Evolutionary conservation across 108 stramenopile genomes (phyloP).

Genomic region (Pseudonitzschia pungens): DNA sequence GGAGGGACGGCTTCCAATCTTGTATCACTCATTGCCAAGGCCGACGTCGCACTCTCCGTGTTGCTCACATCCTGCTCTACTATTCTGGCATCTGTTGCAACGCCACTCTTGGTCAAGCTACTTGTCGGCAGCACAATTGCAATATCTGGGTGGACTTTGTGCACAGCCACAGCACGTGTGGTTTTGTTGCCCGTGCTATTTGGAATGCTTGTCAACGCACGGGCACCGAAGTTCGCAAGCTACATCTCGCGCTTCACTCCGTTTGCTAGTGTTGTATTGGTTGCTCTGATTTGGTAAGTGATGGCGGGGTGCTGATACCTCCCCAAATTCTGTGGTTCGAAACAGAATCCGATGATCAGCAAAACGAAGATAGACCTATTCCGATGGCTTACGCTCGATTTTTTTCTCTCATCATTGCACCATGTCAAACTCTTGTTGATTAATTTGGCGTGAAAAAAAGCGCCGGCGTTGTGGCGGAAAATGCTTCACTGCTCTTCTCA

Average conservation of each 20-base stretch:
- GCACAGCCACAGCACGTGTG: conserved; percentile 75
- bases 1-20: conserved; percentile 96
- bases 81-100: conserved; percentile 78
- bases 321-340: too few relatives aligned
- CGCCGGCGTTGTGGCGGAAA: conserved; percentile 90
- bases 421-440: too few relatives aligned
- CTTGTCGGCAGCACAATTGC: conserved; percentile 75
- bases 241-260: conserved; percentile 74
- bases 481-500: conserved; percentile 51
- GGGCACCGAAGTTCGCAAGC: conserved; percentile 55
- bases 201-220: conserved; percentile 84
- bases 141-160: conserved; percentile 69
- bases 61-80: conserved; percentile 90
- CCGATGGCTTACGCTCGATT: not conserved
- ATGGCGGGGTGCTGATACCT: not conserved
- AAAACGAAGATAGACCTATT: not conserved
- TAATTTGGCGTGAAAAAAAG: not conserved
- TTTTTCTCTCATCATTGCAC: not conserved
- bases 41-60: conserved; percentile 92
- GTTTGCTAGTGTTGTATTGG: conserved; percentile 82
- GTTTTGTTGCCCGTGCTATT: conserved; percentile 85
- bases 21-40: conserved; percentile 90
- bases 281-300: conserved; percentile 75
- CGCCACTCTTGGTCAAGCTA: conserved; percentile 82
- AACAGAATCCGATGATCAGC: not conserved